A percentile compares a stretch with the other conserved stretches of the same genome.
Evolutionary conservation across 177 flowering plant species (phyloP).

Genomic region (Vitis hybrid): DNA sequence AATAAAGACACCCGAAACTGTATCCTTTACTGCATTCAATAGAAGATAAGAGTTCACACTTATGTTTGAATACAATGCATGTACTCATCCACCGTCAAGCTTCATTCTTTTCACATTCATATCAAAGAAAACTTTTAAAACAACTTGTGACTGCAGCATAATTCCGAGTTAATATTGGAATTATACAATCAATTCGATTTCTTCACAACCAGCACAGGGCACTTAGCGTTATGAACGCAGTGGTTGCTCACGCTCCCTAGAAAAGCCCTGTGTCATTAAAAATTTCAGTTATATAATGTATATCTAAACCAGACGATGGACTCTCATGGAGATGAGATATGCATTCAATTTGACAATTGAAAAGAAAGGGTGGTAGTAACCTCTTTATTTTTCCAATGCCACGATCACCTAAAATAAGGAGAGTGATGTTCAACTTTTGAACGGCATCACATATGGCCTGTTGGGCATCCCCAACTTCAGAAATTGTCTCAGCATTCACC

Average conservation of each 20-base stretch:
- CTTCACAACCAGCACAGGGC: slow-evolving; percentile 42
- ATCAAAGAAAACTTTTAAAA: too few species aligned
- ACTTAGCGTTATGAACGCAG: slow-evolving; percentile 33
- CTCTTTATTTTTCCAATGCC: slow-evolving; percentile 30
- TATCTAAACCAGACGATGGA: too few species aligned
- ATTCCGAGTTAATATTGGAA: not conserved
- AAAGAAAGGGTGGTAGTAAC: slow-evolving; percentile 6
- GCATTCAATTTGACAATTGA: too few species aligned
- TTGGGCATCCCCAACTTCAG: slow-evolving; percentile 36
- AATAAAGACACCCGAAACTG: too few species aligned
- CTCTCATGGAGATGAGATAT: too few species aligned
- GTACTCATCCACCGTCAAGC: too few species aligned
- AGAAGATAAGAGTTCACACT: too few species aligned
- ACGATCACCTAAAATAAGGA: slow-evolving; percentile 32
- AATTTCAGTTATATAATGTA: too few species aligned
- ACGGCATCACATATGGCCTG: slow-evolving; percentile 28
- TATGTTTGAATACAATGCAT: too few species aligned
- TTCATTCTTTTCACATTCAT: too few species aligned
- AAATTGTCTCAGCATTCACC: slow-evolving; percentile 39
- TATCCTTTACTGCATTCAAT: too few species aligned
- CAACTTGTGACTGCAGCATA: not conserved
- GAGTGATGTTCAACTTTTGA: slow-evolving; percentile 18
- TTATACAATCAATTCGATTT: slow-evolving; percentile 4
- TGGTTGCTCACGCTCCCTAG: slow-evolving; percentile 38
- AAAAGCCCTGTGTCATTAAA: slow-evolving; percentile 23